phyloP scores from a whole-genome alignment of 164 flowering plant species.

The Annona squamosa region DNA sequence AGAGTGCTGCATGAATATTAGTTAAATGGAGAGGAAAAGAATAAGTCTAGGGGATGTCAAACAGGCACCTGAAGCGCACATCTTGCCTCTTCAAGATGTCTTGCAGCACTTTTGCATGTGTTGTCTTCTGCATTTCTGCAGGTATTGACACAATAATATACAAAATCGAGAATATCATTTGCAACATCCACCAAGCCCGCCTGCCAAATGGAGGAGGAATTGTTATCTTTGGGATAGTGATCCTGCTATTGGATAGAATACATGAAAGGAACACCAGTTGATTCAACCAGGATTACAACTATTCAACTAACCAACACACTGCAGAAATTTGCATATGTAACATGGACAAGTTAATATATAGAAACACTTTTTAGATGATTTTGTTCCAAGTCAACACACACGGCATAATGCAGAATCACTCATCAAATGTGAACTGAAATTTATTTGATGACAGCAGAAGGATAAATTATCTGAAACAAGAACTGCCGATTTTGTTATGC shows the following conservation, averaged over 20 bases:
- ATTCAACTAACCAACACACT: no score
- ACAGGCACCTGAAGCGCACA: slow-evolving; percentile 36
- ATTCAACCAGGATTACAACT: no score
- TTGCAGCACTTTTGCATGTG: slow-evolving; percentile 28
- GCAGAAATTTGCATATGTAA: no score
- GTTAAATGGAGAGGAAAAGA: background rate
- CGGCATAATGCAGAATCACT: no score
- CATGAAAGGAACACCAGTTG: no score
- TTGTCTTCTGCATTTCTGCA: slow-evolving; percentile 29
- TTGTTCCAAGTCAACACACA: no score
- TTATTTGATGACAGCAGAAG: no score
- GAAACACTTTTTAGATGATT: no score
- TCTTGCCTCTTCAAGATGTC: slow-evolving; percentile 26
- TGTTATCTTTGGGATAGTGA: background rate
- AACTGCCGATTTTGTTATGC: no score
- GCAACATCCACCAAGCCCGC: slow-evolving; percentile 22
- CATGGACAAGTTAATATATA: no score
- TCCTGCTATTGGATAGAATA: background rate
- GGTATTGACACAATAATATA: slow-evolving; percentile 49
- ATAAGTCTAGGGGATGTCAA: slow-evolving; percentile 5
- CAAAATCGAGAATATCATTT: slow-evolving; percentile 48
- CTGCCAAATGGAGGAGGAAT: slow-evolving; percentile 28
- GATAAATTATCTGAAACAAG: no score
- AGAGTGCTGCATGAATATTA: background rate
- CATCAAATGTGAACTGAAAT: no score